phyloP scores from a whole-genome alignment of 306 rosid species.

The Cicer chorassanicum region DNA sequence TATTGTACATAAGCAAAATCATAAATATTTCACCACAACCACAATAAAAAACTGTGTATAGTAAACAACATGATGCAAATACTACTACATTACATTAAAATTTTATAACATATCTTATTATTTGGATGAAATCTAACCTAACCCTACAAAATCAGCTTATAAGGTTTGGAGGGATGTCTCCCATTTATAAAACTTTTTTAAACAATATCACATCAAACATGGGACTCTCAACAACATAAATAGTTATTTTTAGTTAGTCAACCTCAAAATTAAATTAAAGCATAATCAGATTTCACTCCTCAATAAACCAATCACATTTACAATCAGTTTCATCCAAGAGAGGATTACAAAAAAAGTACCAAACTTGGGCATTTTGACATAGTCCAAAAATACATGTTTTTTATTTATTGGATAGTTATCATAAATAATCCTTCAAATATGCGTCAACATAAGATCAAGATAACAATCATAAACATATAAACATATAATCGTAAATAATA shows the following conservation, averaged over 20 bases:
- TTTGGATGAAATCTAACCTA: not conserved
- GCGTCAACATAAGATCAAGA: not conserved
- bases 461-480: not conserved
- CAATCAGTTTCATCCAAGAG: not conserved
- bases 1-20: slow-evolving; percentile 11
- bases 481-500: not conserved
- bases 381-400: not conserved
- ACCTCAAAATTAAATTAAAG: not conserved
- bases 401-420: slow-evolving; percentile 1
- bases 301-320: not conserved
- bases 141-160: not conserved
- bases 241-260: not conserved
- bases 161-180: too few relatives aligned
- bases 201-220: too few relatives aligned
- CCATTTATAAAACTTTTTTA: too few relatives aligned
- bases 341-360: not conserved
- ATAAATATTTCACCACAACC: slow-evolving; percentile 19
- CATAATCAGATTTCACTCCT: slow-evolving; percentile 13
- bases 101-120: not conserved
- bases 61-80: not conserved
- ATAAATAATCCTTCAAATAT: slow-evolving; percentile 16
- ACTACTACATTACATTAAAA: slow-evolving; percentile 7
- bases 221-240: not conserved
- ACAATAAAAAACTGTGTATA: not conserved
- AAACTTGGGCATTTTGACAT: too few relatives aligned